Evolutionary conservation across 345 rosid genomes (phyloP), one percentile per base, ranked within the genome.

Genomic region (Arabidopsis arenosa): DNA sequence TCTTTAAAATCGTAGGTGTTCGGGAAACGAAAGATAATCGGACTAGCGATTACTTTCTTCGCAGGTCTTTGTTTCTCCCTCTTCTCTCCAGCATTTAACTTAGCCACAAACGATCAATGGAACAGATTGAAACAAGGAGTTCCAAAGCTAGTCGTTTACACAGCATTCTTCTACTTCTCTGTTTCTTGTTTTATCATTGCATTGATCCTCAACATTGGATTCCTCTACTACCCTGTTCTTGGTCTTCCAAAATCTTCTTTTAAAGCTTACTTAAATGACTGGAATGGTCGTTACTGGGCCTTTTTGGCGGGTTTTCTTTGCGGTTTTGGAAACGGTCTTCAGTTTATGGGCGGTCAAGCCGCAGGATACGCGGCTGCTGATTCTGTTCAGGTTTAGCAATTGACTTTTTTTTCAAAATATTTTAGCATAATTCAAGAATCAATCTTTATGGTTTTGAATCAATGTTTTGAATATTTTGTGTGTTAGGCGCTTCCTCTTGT

Each of bases 341-440:
- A 89, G 79, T 92, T 92, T 48, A 90, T 90, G 89, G 94, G 92
- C 0, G 98, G 98, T 47, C 90, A 93, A 77, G 95, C 97, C 6
- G 91, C 95, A 44, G 97, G 96, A 13, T 93, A 93, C 64, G 98
- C 96, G 33, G 97, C 96, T 2, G 92, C 98, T 18, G 91, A 89
- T 70, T 84, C 93, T 9, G 93, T 93, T 72, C 98, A 88, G 92
- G 93, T 74, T 81, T 63, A 12, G 12, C 33, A 30, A 13, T 1
- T 7, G 10, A 14, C 60, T 6, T 30, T 28, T 28, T 26, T 10
- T 52, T 8, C 56, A 52, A 52, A 9, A 21, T 23, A 23, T 26
- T 49, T 18, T 49, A 4, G 23, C 10, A 18, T 7, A 1, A 4
- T 23, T 62, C 2, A 63, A 63, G 52, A 63, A 26, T 40, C 52